phyloP scores from a whole-genome alignment of 768 basidiomycete species.

The Lyophyllum atratum region DNA sequence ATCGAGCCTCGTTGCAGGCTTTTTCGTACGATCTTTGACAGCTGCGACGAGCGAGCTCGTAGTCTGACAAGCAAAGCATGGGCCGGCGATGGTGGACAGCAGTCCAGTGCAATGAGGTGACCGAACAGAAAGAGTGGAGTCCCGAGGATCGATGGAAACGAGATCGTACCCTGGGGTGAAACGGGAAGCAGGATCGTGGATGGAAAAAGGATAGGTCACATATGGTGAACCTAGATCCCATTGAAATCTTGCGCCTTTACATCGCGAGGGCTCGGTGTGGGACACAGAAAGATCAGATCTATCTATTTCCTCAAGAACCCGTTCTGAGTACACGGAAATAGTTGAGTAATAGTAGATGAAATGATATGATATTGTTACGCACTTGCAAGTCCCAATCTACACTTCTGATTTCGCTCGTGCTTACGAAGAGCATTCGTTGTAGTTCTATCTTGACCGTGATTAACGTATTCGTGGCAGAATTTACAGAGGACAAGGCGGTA shows the following conservation, averaged over 20 bases:
- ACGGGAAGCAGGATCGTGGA: neutral
- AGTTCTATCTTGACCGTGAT: neutral
- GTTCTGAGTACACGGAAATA: neutral
- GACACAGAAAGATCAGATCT: neutral
- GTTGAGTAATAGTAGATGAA: neutral
- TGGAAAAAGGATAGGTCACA: neutral
- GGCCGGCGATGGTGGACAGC: neutral
- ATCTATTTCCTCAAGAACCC: neutral
- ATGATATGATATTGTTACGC: neutral
- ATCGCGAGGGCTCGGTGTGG: neutral
- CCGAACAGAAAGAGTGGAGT: neutral
- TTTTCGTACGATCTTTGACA: neutral
- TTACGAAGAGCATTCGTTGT: neutral
- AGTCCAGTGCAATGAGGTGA: neutral
- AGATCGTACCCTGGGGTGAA: neutral
- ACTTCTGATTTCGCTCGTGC: slow-evolving; percentile 1
- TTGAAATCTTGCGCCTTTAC: neutral
- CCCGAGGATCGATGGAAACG: neutral
- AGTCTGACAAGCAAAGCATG: neutral
- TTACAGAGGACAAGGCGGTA: neutral
- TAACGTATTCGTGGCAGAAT: neutral
- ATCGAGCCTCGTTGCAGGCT: neutral
- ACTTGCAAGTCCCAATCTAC: slow-evolving; percentile 1
- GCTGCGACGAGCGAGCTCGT: neutral
- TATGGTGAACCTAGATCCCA: neutral